A percentile compares a stretch with the other conserved stretches of the same genome.
Evolutionary conservation across 164 flowering plant genomes (phyloP).

Genomic region (Taxillus chinensis): DNA sequence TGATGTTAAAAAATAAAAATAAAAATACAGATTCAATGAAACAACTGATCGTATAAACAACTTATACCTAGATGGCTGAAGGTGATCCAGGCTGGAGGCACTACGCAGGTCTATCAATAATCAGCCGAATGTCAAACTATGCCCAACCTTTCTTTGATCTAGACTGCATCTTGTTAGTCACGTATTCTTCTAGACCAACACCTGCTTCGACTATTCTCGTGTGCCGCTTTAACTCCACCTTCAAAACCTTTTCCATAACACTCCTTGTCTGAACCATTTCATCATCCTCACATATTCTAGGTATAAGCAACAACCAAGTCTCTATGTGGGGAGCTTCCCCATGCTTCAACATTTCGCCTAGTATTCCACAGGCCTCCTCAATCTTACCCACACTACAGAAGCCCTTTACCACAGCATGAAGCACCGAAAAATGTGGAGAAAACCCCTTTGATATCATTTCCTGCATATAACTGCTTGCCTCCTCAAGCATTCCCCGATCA

Average conservation of each 20-base stretch:
- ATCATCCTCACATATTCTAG: constrained; percentile 47
- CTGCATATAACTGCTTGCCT: constrained; percentile 46
- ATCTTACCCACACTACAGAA: constrained; percentile 55
- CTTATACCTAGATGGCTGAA: no score
- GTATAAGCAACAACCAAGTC: constrained; percentile 50
- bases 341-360: constrained; percentile 32
- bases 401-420: constrained; percentile 54
- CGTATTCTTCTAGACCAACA: constrained; percentile 41
- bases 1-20: no score
- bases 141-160: constrained; percentile 20
- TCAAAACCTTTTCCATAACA: constrained; percentile 24
- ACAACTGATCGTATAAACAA: no score
- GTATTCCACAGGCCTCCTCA: constrained; percentile 60
- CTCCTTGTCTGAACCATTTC: constrained; percentile 17
- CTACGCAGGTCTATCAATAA: no score
- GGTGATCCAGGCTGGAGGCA: no score
- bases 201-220: constrained; percentile 54
- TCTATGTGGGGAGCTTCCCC: constrained; percentile 57
- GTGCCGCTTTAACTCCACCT: constrained; percentile 33
- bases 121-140: neutral
- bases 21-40: no score
- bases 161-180: constrained; percentile 29
- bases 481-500: constrained; percentile 57
- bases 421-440: constrained; percentile 62
- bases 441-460: constrained; percentile 62